phyloP scores from a whole-genome alignment of 306 rosid species.

The Vigna radiata region DNA sequence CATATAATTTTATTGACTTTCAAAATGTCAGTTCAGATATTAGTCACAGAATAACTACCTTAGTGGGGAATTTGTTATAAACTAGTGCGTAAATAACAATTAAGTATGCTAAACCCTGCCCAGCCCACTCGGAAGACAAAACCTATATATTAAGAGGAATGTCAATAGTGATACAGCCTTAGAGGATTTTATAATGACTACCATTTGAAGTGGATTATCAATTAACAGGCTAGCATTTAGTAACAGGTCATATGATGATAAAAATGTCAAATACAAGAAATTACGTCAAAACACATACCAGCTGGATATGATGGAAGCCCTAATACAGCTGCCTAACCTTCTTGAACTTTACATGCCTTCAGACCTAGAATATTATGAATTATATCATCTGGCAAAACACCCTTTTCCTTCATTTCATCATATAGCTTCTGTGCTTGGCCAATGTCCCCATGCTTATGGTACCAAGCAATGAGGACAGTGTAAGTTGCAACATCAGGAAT shows the following conservation, averaged over 20 bases:
- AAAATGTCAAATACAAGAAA: constrained; percentile 25
- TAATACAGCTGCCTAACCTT: constrained; percentile 41
- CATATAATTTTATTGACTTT: constrained; percentile 9
- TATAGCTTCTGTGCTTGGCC: constrained; percentile 49
- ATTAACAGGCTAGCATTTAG: constrained; percentile 15
- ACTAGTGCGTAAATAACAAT: not conserved
- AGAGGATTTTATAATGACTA: constrained; percentile 1
- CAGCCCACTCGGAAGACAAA: not conserved
- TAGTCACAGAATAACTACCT: constrained; percentile 11
- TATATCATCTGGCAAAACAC: constrained; percentile 57
- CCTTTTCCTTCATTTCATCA: constrained; percentile 52
- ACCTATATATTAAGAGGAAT: not conserved
- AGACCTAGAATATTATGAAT: constrained; percentile 36
- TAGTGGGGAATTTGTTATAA: not conserved
- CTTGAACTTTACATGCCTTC: constrained; percentile 30
- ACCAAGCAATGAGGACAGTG: constrained; percentile 58
- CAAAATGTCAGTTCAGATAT: not conserved
- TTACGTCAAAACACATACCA: constrained; percentile 44
- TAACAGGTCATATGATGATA: constrained; percentile 20
- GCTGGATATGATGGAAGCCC: constrained; percentile 40
- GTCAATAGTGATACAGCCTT: not conserved
- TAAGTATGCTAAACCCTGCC: not conserved
- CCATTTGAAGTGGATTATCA: constrained; percentile 24
- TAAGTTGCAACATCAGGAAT: constrained; percentile 62
- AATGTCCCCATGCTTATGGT: constrained; percentile 44